A percentile compares a stretch with the other conserved stretches of the same genome.
Conservation (phyloP, 495 filamentous ascomycete genomes). For the Xylaria venustula region DNA sequence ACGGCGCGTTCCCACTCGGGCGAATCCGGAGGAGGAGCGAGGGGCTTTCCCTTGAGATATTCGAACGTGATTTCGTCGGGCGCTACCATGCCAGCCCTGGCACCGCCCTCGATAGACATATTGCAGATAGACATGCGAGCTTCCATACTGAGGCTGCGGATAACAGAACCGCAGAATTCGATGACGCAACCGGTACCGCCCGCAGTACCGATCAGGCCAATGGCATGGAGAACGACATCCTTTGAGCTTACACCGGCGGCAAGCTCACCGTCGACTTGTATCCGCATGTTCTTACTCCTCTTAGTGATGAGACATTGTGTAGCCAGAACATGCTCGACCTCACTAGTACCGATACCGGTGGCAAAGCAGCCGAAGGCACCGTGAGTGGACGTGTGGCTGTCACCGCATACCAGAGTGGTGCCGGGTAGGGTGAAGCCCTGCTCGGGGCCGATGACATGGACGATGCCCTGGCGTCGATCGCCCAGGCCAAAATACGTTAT, state of each 20-base stretch:
- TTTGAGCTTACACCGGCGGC: slow-evolving; percentile 93
- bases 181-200: slow-evolving; percentile 94
- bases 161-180: slow-evolving; percentile 94
- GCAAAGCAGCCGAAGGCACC: slow-evolving; percentile 94
- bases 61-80: slow-evolving; percentile 92
- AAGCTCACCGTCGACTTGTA: slow-evolving; percentile 89
- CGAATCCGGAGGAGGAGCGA: slow-evolving; percentile 80
- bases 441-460: slow-evolving; percentile 98
- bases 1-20: slow-evolving; percentile 88
- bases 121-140: slow-evolving; percentile 99
- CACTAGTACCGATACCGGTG: slow-evolving; percentile 96
- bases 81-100: slow-evolving; percentile 93
- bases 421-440: slow-evolving; percentile 98
- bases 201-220: slow-evolving; percentile 92
- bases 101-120: slow-evolving; percentile 99
- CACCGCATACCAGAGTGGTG: slow-evolving; percentile 95
- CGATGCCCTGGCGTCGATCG: slow-evolving; percentile 96
- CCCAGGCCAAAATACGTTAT: slow-evolving; percentile 96
- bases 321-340: slow-evolving; percentile 97
- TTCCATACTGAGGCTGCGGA: slow-evolving; percentile 88
- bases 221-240: slow-evolving; percentile 91
- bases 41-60: slow-evolving; percentile 85
- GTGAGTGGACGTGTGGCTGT: slow-evolving; percentile 97
- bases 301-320: slow-evolving; percentile 94
- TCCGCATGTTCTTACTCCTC: slow-evolving; percentile 96